These are phyloP conservation scores for Paracoccidioides lutzii DNA, from an alignment of 2,329 filamentous ascomycete genomes.

Conservation along the genomic window DNA sequence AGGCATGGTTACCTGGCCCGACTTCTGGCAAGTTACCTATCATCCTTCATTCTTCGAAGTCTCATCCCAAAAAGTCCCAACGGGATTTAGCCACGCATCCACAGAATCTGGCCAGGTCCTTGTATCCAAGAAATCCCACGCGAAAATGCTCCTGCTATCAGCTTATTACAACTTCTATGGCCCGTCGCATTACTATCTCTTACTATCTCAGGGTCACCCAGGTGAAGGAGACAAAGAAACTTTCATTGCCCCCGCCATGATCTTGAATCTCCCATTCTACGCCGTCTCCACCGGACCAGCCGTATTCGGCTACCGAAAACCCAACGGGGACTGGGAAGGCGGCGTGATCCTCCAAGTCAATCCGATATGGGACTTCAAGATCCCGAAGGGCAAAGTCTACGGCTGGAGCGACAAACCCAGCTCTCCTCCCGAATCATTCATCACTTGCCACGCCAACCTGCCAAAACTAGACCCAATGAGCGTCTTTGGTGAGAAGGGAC, in stretches of 20 bases:
- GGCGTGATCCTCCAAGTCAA: conserved; percentile 17
- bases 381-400: conserved; percentile 11
- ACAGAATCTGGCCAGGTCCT: conserved; percentile 40
- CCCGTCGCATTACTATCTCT: conserved; percentile 38
- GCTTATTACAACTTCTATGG: conserved; percentile 46
- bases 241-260: conserved; percentile 8
- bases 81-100: conserved; percentile 28
- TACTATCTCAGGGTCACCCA: conserved; percentile 24
- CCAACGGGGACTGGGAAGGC: conserved; percentile 8
- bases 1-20: conserved; percentile 46
- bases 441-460: conserved; percentile 27
- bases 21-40: conserved; percentile 37
- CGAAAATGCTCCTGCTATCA: conserved; percentile 36
- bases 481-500: conserved; percentile 27
- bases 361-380: conserved; percentile 24
- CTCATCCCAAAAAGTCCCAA: conserved; percentile 28
- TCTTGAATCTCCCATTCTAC: conserved; percentile 11
- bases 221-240: conserved; percentile 14
- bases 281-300: conserved; percentile 11
- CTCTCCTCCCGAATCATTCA: conserved; percentile 21
- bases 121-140: conserved; percentile 37
- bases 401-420: conserved; percentile 11
- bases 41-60: conserved; percentile 34
- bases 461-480: conserved; percentile 31
- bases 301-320: conserved; percentile 10